These are phyloP conservation scores for Neonectria ditissima DNA, from an alignment of 2,329 filamentous ascomycete species.

Conservation along the genomic window DNA sequence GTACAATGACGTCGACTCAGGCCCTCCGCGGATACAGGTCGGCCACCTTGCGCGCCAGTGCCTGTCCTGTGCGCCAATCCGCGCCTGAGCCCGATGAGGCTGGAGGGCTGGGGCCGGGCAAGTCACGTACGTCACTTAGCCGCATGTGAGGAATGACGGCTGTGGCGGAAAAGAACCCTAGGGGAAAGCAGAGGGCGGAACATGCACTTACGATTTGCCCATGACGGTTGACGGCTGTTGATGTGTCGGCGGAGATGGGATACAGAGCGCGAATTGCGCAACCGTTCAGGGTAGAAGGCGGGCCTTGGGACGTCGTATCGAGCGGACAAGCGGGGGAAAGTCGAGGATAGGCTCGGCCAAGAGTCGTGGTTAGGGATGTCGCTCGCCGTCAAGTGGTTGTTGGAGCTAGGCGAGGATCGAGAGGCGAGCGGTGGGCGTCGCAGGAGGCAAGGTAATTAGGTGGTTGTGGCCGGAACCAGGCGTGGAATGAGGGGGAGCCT, in stretches of 20 bases:
- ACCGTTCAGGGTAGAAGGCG: constrained; percentile 27
- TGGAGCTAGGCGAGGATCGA: constrained; percentile 17
- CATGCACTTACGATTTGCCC: constrained; percentile 67
- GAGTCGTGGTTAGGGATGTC: constrained; percentile 12
- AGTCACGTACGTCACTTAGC: constrained; percentile 25
- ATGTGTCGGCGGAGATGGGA: constrained; percentile 28
- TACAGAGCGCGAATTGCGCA: constrained; percentile 45
- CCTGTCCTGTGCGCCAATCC: constrained; percentile 29
- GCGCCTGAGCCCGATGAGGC: constrained; percentile 29
- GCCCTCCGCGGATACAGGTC: constrained; percentile 36
- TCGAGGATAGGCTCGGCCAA: constrained; percentile 3
- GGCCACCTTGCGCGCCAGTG: constrained; percentile 29
- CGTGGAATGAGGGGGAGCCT: constrained; percentile 35
- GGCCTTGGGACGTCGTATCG: constrained; percentile 25
- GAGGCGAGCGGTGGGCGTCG: constrained; percentile 18
- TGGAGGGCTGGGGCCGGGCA: constrained; percentile 17
- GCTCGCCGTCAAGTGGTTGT: constrained; percentile 24
- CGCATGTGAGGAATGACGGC: constrained; percentile 3
- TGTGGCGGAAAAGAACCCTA: neutral
- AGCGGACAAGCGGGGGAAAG: constrained; percentile 19
- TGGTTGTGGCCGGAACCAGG: constrained; percentile 29
- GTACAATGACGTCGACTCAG: constrained; percentile 43
- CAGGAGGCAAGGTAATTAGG: constrained; percentile 30
- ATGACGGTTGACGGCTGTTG: constrained; percentile 47
- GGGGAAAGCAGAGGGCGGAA: neutral